A percentile compares a stretch with the other conserved stretches of the same genome.
phyloP scores from a whole-genome alignment of 2,329 filamentous ascomycete genomes.

The Penicillium polonicum region DNA sequence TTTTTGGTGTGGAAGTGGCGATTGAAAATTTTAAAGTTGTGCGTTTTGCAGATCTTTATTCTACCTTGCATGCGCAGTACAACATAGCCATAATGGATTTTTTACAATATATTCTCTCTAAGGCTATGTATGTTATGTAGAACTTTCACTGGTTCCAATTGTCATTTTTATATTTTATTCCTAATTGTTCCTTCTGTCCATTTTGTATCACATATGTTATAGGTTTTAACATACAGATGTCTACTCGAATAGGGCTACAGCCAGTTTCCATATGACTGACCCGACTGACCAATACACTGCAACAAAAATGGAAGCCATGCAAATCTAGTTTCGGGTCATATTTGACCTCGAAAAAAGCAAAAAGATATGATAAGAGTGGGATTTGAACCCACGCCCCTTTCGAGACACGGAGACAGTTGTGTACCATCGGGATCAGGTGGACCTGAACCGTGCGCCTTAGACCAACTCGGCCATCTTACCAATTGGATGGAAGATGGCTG shows the following conservation, averaged over 20 bases:
- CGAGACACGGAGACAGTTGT: slow-evolving; percentile 15
- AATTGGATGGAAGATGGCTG: too few species aligned
- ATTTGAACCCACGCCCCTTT: slow-evolving; percentile 16
- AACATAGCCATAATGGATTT: too few species aligned
- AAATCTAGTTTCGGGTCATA: too few species aligned
- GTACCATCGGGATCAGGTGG: slow-evolving; percentile 24
- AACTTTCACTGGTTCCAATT: neutral
- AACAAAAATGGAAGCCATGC: too few species aligned
- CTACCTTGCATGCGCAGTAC: too few species aligned
- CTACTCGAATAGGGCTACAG: too few species aligned
- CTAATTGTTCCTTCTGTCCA: neutral
- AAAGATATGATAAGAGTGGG: slow-evolving; percentile 14
- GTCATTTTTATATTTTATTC: neutral
- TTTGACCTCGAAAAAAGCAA: neutral
- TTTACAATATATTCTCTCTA: neutral
- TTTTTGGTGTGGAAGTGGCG: neutral
- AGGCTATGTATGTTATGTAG: neutral
- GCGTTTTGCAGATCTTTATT: neutral
- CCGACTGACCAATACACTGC: too few species aligned
- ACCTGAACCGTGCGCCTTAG: slow-evolving; percentile 39
- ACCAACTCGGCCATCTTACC: slow-evolving; percentile 39
- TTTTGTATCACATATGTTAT: too few species aligned
- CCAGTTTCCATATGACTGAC: too few species aligned
- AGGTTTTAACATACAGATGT: too few species aligned
- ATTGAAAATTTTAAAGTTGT: neutral